Conservation (phyloP, 192 early-diverging fungal genomes). For the Gonapodya sp. region DNA sequence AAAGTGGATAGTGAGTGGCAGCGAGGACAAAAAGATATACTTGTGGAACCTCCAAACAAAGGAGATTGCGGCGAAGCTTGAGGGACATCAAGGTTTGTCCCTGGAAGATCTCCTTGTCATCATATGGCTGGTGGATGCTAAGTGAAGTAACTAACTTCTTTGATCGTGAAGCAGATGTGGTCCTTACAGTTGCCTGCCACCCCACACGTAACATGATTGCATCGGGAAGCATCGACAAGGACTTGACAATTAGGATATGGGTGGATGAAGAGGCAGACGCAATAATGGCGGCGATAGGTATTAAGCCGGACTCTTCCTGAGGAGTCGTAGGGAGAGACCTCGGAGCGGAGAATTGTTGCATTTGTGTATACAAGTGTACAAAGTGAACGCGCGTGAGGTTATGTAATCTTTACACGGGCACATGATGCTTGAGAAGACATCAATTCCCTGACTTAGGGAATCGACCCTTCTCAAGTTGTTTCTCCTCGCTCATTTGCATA, state of each 20-base stretch:
- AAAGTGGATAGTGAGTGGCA: slow-evolving; percentile 93
- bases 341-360: no score
- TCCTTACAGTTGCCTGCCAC: slow-evolving; percentile 87
- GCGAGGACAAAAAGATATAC: slow-evolving; percentile 88
- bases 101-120: neutral
- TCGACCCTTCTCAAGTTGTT: no score
- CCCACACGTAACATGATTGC: slow-evolving; percentile 93
- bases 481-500: no score
- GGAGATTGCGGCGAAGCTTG: slow-evolving; percentile 87
- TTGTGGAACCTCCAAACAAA: slow-evolving; percentile 96
- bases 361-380: no score
- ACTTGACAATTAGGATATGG: slow-evolving; percentile 42
- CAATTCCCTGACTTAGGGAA: no score
- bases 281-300: neutral
- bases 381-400: no score
- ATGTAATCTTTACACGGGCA: no score
- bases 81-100: slow-evolving; percentile 75
- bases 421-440: no score
- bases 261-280: slow-evolving; percentile 1
- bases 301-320: neutral
- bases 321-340: no score
- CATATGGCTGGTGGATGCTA: neutral
- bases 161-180: slow-evolving; percentile 79
- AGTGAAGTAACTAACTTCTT: no score
- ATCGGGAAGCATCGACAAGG: slow-evolving; percentile 81